phyloP scores from a whole-genome alignment of 1,284 basidiomycete species.

The Naganishia liquefaciens region DNA sequence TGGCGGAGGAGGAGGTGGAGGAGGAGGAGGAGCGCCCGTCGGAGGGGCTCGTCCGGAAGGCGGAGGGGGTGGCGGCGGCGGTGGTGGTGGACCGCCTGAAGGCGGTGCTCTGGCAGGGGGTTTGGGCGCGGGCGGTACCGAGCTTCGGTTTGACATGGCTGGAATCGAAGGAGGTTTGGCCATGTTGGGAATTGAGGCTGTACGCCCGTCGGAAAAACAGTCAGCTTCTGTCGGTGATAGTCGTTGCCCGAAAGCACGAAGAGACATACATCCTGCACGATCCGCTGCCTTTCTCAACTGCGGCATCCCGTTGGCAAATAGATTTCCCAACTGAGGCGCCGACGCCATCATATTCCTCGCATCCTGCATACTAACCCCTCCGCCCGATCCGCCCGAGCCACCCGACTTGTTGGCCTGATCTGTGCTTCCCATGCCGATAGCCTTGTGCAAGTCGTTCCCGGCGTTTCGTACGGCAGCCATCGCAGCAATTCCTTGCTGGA shows the following conservation, averaged over 20 bases:
- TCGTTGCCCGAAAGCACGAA: slow-evolving; percentile 33
- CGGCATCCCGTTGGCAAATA: slow-evolving; percentile 89
- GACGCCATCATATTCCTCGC: slow-evolving; percentile 16
- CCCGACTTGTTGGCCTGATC: slow-evolving; percentile 29
- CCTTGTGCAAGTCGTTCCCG: slow-evolving; percentile 14
- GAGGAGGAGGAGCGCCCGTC: slow-evolving; percentile 45
- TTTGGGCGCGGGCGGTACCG: slow-evolving; percentile 29
- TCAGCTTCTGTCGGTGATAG: not conserved
- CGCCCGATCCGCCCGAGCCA: slow-evolving; percentile 25
- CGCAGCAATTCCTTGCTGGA: slow-evolving; percentile 21
- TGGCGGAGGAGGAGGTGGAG: slow-evolving; percentile 38
- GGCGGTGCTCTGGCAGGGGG: slow-evolving; percentile 27
- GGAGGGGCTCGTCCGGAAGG: slow-evolving; percentile 1
- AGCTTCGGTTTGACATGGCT: not conserved
- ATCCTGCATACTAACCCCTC: slow-evolving; percentile 9
- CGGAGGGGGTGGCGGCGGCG: slow-evolving; percentile 28
- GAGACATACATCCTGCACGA: slow-evolving; percentile 59
- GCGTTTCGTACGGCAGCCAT: slow-evolving; percentile 7
- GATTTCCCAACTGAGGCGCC: slow-evolving; percentile 71
- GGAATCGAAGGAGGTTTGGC: slow-evolving; percentile 23
- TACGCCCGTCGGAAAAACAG: not conserved
- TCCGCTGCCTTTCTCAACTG: slow-evolving; percentile 77
- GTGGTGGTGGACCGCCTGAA: slow-evolving; percentile 31
- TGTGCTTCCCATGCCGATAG: slow-evolving; percentile 20
- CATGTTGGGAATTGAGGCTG: slow-evolving; percentile 23